These are phyloP conservation scores for Boletus pseudo-olivaceus DNA, from an alignment of 768 basidiomycete genomes.

Conservation along the genomic window DNA sequence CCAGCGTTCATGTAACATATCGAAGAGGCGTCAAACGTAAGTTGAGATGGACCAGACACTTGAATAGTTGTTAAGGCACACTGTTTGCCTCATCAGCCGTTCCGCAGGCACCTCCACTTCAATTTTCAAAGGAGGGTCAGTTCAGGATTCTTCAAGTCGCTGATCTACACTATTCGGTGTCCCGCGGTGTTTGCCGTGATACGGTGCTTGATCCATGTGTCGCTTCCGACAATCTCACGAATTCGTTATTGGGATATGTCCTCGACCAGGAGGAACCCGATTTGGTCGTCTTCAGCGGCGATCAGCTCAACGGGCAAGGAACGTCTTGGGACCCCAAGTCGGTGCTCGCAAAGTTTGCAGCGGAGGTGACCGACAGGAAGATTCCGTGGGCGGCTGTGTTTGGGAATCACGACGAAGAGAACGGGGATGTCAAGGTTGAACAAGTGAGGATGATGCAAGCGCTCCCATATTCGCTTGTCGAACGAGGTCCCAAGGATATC, in stretches of 20 bases:
- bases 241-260: slow-evolving; percentile 62
- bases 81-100: slow-evolving; percentile 39
- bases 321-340: slow-evolving; percentile 88
- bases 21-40: slow-evolving; percentile 73
- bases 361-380: slow-evolving; percentile 63
- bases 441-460: slow-evolving; percentile 71
- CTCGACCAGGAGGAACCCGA: slow-evolving; percentile 85
- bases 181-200: slow-evolving; percentile 74
- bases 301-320: slow-evolving; percentile 90
- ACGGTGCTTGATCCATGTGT: slow-evolving; percentile 49
- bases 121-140: slow-evolving; percentile 77
- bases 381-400: slow-evolving; percentile 93
- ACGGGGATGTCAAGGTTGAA: slow-evolving; percentile 55
- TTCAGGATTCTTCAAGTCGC: slow-evolving; percentile 92
- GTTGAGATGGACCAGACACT: slow-evolving; percentile 18
- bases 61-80: neutral
- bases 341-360: slow-evolving; percentile 85
- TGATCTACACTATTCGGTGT: slow-evolving; percentile 90
- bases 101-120: slow-evolving; percentile 72
- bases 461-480: slow-evolving; percentile 82
- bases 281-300: slow-evolving; percentile 88
- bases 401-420: slow-evolving; percentile 91
- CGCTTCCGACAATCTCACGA: slow-evolving; percentile 76
- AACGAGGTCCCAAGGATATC: slow-evolving; percentile 76
- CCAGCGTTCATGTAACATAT: slow-evolving; percentile 62